A percentile compares a stretch with the other conserved stretches of the same genome.
Conservation (phyloP, 2,329 filamentous ascomycete species). For the Ustulina deusta region DNA sequence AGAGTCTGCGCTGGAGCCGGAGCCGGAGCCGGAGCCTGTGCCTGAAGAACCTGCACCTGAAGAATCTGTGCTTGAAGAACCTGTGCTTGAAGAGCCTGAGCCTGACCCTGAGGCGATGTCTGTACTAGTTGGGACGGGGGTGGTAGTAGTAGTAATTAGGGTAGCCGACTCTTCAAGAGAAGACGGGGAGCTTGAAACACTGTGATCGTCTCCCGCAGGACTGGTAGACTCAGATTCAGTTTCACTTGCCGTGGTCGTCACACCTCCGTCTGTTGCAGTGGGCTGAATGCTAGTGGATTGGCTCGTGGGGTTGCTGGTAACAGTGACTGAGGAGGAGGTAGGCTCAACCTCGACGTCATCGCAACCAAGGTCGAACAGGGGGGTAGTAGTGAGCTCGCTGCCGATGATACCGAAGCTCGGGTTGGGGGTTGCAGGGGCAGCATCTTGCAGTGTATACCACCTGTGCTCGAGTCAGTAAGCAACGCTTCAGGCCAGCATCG, state of each 20-base stretch:
- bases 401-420: constrained; percentile 79
- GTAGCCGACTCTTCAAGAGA: constrained; percentile 44
- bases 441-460: constrained; percentile 80
- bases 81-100: constrained; percentile 37
- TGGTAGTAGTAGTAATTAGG: constrained; percentile 36
- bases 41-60: constrained; percentile 46
- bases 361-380: constrained; percentile 74
- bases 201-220: constrained; percentile 45
- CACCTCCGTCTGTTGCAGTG: constrained; percentile 25
- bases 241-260: background rate
- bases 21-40: constrained; percentile 33
- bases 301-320: constrained; percentile 34
- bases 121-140: constrained; percentile 36
- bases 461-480: background rate
- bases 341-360: constrained; percentile 48
- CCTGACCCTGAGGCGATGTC: constrained; percentile 37
- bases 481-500: background rate
- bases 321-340: constrained; percentile 36
- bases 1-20: constrained; percentile 12
- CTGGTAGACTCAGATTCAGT: constrained; percentile 8
- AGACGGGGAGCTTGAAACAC: constrained; percentile 46
- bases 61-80: constrained; percentile 45
- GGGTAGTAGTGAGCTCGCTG: constrained; percentile 62
- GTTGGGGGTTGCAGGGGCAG: constrained; percentile 67
- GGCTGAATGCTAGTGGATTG: constrained; percentile 37